Percentiles rank a stretch among this genome's conserved stretches.
Evolutionary conservation across 495 filamentous ascomycete species (phyloP).

Genomic region (Cairneyella variabilis): DNA sequence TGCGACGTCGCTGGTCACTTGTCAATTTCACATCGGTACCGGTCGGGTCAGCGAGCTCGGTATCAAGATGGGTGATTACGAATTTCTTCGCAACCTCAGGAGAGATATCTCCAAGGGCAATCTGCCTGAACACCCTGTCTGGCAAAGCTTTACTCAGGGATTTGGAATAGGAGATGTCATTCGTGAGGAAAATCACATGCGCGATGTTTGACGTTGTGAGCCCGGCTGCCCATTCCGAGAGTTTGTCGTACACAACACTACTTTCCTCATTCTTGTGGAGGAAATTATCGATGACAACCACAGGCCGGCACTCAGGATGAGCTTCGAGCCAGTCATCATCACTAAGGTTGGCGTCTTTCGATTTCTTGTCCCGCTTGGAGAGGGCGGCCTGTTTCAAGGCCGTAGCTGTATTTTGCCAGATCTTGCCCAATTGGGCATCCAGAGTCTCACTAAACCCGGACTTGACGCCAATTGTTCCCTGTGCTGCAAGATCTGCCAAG

Average conservation of each 20-base stretch:
- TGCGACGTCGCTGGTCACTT: conserved; percentile 30
- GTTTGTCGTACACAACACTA: conserved; percentile 78
- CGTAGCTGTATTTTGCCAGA: conserved; percentile 78
- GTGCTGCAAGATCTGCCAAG: conserved; percentile 84
- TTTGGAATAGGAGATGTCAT: conserved; percentile 85
- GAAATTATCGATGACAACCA: conserved; percentile 95
- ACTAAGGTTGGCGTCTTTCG: conserved; percentile 66
- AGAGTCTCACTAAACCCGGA: conserved; percentile 93
- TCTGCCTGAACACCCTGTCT: conserved; percentile 83
- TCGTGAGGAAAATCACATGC: conserved; percentile 95
- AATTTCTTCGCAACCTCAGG: conserved; percentile 84
- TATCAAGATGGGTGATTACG: conserved; percentile 76
- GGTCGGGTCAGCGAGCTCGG: conserved; percentile 37
- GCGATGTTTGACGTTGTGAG: conserved; percentile 88
- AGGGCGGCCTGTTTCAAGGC: conserved; percentile 78
- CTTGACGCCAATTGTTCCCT: conserved; percentile 91
- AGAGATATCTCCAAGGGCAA: conserved; percentile 79
- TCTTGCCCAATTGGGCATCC: conserved; percentile 87
- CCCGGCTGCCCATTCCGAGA: conserved; percentile 86
- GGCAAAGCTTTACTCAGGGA: conserved; percentile 82
- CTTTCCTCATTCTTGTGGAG: conserved; percentile 72
- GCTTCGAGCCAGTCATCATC: conserved; percentile 75
- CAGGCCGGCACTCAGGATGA: conserved; percentile 78
- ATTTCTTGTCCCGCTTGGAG: conserved; percentile 59
- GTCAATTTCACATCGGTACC: conserved; percentile 27